These are phyloP conservation scores for Lotmaria passim DNA, from an alignment of 208 protist species.

Conservation along the genomic window DNA sequence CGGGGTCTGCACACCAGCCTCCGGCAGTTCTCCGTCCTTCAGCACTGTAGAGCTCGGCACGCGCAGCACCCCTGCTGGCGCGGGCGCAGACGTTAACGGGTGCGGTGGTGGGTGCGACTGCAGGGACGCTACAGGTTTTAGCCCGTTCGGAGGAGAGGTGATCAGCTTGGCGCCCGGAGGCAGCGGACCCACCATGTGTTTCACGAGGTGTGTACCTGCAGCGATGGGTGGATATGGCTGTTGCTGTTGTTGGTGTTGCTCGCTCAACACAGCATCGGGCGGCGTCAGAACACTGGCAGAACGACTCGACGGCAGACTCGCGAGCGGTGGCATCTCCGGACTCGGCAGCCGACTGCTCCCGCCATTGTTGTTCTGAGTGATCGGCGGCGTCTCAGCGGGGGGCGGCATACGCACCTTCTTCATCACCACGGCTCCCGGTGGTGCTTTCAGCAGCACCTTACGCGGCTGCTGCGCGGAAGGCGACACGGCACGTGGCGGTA, in stretches of 20 bases:
- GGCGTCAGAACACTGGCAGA: background rate
- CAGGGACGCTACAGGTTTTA: too few species aligned
- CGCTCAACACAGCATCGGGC: background rate
- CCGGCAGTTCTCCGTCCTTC: conserved; percentile 19
- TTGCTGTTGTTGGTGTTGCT: conserved; percentile 7
- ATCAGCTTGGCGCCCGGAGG: conserved; percentile 10
- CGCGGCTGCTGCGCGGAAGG: conserved; percentile 7
- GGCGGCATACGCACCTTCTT: conserved; percentile 11
- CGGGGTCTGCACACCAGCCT: conserved; percentile 16
- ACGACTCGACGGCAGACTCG: conserved; percentile 1
- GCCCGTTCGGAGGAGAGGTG: background rate
- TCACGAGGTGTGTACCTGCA: background rate
- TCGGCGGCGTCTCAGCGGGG: background rate
- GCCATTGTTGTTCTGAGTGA: background rate
- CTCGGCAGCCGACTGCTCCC: background rate
- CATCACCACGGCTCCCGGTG: conserved; percentile 1
- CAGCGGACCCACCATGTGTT: conserved; percentile 17
- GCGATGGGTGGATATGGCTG: conserved; percentile 5
- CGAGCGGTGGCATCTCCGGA: conserved; percentile 6
- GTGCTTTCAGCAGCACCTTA: conserved; percentile 8
- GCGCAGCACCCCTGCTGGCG: conserved; percentile 5
- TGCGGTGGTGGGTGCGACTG: background rate
- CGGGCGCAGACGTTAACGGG: background rate
- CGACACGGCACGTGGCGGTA: background rate
- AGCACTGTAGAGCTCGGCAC: conserved; percentile 31